These are phyloP conservation scores for Alternaria atra DNA, from an alignment of 2,329 filamentous ascomycete species.

Conservation along the genomic window DNA sequence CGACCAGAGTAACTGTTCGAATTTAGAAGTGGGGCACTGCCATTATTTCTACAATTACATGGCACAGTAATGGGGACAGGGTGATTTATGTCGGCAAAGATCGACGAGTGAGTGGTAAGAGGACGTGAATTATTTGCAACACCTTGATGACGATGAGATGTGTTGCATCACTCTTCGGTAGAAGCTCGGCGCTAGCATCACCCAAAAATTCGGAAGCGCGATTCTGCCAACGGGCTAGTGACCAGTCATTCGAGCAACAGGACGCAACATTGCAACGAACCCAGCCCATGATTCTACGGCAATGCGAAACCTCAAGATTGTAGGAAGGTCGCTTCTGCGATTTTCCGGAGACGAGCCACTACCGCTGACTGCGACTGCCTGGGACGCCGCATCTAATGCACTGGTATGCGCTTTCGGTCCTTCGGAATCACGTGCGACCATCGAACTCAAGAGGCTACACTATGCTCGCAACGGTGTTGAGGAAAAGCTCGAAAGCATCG, in stretches of 20 bases:
- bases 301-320: slow-evolving; percentile 90
- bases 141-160: slow-evolving; percentile 13
- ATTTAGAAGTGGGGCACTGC: not conserved
- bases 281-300: slow-evolving; percentile 19
- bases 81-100: rapidly evolving
- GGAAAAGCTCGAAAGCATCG: slow-evolving; percentile 62
- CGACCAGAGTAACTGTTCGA: not conserved
- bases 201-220: slow-evolving; percentile 23
- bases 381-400: slow-evolving; percentile 82
- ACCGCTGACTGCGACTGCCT: slow-evolving; percentile 78
- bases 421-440: slow-evolving; percentile 70
- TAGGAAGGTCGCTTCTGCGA: slow-evolving; percentile 72
- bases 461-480: slow-evolving; percentile 55
- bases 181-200: slow-evolving; percentile 36
- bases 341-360: slow-evolving; percentile 63
- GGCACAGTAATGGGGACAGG: not conserved
- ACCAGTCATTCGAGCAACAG: slow-evolving; percentile 9
- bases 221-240: slow-evolving; percentile 1
- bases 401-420: slow-evolving; percentile 88
- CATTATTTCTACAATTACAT: not conserved
- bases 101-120: not conserved
- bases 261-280: slow-evolving; percentile 11
- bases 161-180: slow-evolving; percentile 25
- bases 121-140: not conserved
- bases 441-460: slow-evolving; percentile 72